Evolutionary conservation across 176 grass and related monocot species (phyloP), one percentile per base, ranked within the genome.

Genomic region (Tuctoria greenei): DNA sequence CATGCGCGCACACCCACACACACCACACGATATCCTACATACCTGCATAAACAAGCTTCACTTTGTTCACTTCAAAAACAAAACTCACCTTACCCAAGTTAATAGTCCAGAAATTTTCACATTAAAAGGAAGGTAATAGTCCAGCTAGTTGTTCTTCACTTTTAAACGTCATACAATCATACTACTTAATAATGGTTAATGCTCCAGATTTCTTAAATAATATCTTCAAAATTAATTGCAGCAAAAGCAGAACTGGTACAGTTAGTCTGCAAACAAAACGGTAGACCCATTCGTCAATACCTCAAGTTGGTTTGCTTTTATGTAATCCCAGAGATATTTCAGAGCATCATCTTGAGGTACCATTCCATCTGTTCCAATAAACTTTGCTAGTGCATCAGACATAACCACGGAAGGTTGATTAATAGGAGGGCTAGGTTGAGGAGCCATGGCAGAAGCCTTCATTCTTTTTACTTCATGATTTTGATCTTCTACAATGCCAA

Each of bases 301-400:
- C 86, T 97, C 90, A 11, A 97, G 90, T 46, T 93, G 74, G 79
- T 97, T 97, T 64, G 93, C 73, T 70, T 97, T 97, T 86, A 89
- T 82, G 69, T 97, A 97, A 82, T 93, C 90, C 78, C 88, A 93
- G 42, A 97, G 74, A 77, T 76, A 87, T 59, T 81, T 97, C 21
- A 87, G 64, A 64, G 88, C 90, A 82, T 89, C 88, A 27, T 85
- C 80, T 78, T 82, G 86, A 35, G 61, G 38, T 38, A 93, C 86
- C 71, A 73, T 82, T 70, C 85, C 81, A 65, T 91, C 83, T 64
- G 44, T 83, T 37, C 88, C 93, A 87, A 97, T 79, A 49, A 97
- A 97, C 57, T 90, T 83, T 50, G 93, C 90, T 74, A 97, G 67
- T 36, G 88, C 83, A 50, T 93, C 93, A 85, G 93, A 93, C 71